Conservation (phyloP, 495 filamentous ascomycete genomes). For the Penicillium soppii region DNA sequence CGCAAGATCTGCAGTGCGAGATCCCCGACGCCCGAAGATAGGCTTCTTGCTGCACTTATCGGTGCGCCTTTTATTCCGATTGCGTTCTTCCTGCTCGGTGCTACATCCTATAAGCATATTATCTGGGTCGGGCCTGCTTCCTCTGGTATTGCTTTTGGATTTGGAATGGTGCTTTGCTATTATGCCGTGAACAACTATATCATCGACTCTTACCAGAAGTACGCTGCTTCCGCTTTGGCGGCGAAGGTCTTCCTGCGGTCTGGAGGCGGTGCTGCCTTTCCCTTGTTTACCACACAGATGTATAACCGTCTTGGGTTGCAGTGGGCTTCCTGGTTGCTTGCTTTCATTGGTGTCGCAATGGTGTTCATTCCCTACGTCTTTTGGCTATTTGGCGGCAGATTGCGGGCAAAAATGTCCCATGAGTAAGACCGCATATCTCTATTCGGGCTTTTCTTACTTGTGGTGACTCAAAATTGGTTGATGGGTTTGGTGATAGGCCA, state of each 20-base stretch:
- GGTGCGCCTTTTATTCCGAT: slow-evolving; percentile 38
- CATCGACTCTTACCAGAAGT: slow-evolving; percentile 59
- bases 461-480: too few relatives aligned
- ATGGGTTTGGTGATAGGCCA: too few relatives aligned
- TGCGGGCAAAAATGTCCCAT: slow-evolving; percentile 22
- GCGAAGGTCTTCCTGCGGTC: slow-evolving; percentile 35
- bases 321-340: slow-evolving; percentile 57
- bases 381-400: slow-evolving; percentile 23
- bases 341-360: slow-evolving; percentile 50
- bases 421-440: neutral
- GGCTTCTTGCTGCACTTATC: slow-evolving; percentile 33
- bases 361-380: slow-evolving; percentile 48
- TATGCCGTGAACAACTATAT: slow-evolving; percentile 69
- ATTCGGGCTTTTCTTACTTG: too few relatives aligned
- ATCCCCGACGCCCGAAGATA: slow-evolving; percentile 34
- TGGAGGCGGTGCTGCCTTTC: slow-evolving; percentile 42
- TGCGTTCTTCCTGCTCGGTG: slow-evolving; percentile 56
- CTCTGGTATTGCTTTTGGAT: slow-evolving; percentile 63
- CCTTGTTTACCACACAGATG: slow-evolving; percentile 52
- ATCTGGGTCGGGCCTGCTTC: slow-evolving; percentile 65
- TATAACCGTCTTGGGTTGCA: slow-evolving; percentile 51
- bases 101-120: slow-evolving; percentile 58
- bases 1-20: slow-evolving; percentile 17
- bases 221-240: slow-evolving; percentile 34
- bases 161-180: slow-evolving; percentile 68